A percentile compares a stretch with the other conserved stretches of the same genome.
These are phyloP conservation scores for Kwoniella dejecticola DNA, from an alignment of 768 basidiomycete genomes.

Conservation along the genomic window DNA sequence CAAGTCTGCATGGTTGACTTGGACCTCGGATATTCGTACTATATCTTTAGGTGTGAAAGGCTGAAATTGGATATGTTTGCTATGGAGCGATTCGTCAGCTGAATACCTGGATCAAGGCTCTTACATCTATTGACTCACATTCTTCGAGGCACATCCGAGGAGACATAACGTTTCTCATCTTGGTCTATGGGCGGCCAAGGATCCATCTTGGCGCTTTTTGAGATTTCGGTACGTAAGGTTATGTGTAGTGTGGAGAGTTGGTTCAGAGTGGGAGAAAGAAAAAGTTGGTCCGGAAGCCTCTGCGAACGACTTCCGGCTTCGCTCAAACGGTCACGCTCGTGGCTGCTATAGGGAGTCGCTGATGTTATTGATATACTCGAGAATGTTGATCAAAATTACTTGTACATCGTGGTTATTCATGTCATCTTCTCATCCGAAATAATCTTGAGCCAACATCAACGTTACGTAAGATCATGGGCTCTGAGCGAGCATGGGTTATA, in stretches of 20 bases:
- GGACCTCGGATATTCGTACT: conserved; percentile 92
- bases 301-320: conserved; percentile 26
- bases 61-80: conserved; percentile 95
- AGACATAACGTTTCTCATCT: conserved; percentile 55
- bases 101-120: neutral
- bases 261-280: neutral
- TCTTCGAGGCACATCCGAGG: conserved; percentile 54
- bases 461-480: conserved; percentile 4
- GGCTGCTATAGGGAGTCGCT: too few species aligned
- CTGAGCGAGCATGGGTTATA: too few species aligned
- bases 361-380: too few species aligned
- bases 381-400: neutral
- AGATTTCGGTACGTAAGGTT: neutral
- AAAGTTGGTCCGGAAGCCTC: conserved; percentile 23
- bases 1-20: conserved; percentile 88
- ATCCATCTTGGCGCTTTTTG: conserved; percentile 25
- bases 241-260: neutral
- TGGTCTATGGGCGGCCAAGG: conserved; percentile 29
- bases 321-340: too few species aligned
- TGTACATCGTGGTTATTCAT: neutral
- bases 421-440: neutral
- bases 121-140: conserved; percentile 47
- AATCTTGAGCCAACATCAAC: neutral
- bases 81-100: conserved; percentile 53
- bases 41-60: conserved; percentile 91